A percentile compares a stretch with the other conserved stretches of the same genome.
Conservation (phyloP, 2,329 filamentous ascomycete genomes). For the Claviceps fusiformis region DNA sequence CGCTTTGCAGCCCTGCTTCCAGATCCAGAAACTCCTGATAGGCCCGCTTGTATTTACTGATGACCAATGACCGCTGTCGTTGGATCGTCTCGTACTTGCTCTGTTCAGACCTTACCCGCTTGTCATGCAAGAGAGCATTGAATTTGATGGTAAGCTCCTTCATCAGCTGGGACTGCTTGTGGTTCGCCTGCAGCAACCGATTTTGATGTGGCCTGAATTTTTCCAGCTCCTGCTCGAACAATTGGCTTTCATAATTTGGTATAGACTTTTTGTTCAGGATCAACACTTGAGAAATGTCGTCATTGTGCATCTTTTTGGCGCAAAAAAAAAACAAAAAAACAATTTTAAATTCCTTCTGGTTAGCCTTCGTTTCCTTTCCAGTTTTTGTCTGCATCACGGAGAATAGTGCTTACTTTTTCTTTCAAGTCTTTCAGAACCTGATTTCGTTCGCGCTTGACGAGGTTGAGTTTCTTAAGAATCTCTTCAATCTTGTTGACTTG, state of each 20-base stretch:
- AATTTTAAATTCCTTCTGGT: background rate
- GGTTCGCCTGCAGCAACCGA: slow-evolving; percentile 78
- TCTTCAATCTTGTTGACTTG: slow-evolving; percentile 86
- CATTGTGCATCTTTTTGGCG: slow-evolving; percentile 62
- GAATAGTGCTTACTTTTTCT: slow-evolving; percentile 62
- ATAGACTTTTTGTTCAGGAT: slow-evolving; percentile 98
- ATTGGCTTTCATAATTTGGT: slow-evolving; percentile 75
- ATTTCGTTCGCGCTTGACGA: slow-evolving; percentile 81
- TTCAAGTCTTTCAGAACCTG: slow-evolving; percentile 95
- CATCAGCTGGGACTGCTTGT: slow-evolving; percentile 88
- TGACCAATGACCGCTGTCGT: slow-evolving; percentile 64
- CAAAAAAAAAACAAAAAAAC: background rate
- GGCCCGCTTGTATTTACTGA: slow-evolving; percentile 78
- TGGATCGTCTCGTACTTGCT: slow-evolving; percentile 88
- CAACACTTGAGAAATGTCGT: slow-evolving; percentile 93
- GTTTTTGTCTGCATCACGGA: background rate
- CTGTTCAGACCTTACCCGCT: slow-evolving; percentile 83
- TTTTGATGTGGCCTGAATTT: slow-evolving; percentile 93
- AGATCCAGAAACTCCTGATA: slow-evolving; percentile 90
- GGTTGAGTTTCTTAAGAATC: slow-evolving; percentile 75
- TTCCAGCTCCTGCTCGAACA: slow-evolving; percentile 94
- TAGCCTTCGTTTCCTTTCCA: background rate
- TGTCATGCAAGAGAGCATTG: slow-evolving; percentile 80
- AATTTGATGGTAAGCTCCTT: slow-evolving; percentile 87
- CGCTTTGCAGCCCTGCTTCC: slow-evolving; percentile 70